Base-by-base conservation (phyloP, 805 yeast genomes). In the Saturnispora quitensis region DNA sequence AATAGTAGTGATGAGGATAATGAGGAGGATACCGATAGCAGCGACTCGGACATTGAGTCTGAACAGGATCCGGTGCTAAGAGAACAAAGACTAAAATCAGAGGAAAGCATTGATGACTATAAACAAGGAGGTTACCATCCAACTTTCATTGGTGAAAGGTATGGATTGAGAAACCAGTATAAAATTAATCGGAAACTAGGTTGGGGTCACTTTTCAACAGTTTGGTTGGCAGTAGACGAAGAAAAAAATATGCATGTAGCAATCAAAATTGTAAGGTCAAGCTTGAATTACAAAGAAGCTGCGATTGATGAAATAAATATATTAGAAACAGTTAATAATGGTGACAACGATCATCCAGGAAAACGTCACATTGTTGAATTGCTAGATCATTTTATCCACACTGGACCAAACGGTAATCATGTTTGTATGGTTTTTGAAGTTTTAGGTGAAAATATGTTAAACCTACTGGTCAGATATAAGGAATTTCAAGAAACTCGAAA, bases 201-300 rank as follows among this genome's bases (percentile, higher is more conserved):
- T 3, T 80, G 85, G 85, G 87, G 88, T 35, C 85, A 81, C 60
- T 82, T 82, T 58, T 77, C 84, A 40, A 81, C 86, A 1, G 87
- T 82, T n/a, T 82, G 86, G 86, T 63, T 82, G 28, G 84, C 84
- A 1, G 65, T 62, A 48, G 77, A 75, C 49, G 55, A 64, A 2
- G 51, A 56, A 3, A 43, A 59, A 15, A 68, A 68, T 17, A 61
- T 69, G 28, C 82, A 78, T 58, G 84, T 78, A 52, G 86, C 86
- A 22, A 70, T 82, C 57, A 82, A 82, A 60, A 76, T 82, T 55
- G 84, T 81, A 18, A 72, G 81, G 55, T 73, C 82, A 2, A 72
- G 76, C 27, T 63, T 69, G 35, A 73, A 72, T 61, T 81, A 79
- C 63, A 67, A 74, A 18, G 82, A 80, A 55, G 81, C 86, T n/a